phyloP scores from a whole-genome alignment of 345 rosid genomes.

The Rhodamnia rubescens region DNA sequence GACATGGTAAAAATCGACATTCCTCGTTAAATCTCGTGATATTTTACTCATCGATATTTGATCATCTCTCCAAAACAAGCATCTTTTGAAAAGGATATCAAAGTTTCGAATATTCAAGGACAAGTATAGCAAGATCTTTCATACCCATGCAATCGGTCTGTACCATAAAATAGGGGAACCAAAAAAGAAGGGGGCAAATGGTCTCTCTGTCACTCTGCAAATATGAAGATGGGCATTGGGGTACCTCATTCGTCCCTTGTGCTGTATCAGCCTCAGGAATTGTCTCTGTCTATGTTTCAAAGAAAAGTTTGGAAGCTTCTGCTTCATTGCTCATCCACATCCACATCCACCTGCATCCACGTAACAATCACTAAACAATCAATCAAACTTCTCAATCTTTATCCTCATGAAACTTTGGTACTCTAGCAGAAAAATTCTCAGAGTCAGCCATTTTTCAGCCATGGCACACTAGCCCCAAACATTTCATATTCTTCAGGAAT shows the following conservation, averaged over 20 bases:
- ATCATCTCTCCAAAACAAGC: neutral
- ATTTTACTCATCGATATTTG: neutral
- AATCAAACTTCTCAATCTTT: neutral
- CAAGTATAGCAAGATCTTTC: neutral
- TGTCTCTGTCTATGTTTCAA: constrained; percentile 33
- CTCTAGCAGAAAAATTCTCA: neutral
- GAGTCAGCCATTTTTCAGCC: neutral
- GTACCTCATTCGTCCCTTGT: constrained; percentile 31
- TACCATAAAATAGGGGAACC: neutral
- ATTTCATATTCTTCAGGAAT: neutral
- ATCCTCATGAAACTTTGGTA: neutral
- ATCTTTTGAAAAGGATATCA: neutral
- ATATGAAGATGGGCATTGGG: constrained; percentile 6
- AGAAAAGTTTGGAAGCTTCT: constrained; percentile 18
- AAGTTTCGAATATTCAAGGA: neutral
- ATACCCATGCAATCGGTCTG: neutral
- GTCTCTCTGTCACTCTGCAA: constrained; percentile 1
- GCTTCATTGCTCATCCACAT: neutral
- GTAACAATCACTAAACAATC: neutral
- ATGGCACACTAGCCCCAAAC: neutral
- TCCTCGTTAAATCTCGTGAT: neutral
- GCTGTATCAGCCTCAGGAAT: constrained; percentile 23
- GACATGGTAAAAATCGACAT: neutral
- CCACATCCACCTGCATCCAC: neutral
- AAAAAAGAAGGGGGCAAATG: neutral